These are phyloP conservation scores for Aquilaria sinensis DNA, from an alignment of 345 rosid species.

Conservation along the genomic window DNA sequence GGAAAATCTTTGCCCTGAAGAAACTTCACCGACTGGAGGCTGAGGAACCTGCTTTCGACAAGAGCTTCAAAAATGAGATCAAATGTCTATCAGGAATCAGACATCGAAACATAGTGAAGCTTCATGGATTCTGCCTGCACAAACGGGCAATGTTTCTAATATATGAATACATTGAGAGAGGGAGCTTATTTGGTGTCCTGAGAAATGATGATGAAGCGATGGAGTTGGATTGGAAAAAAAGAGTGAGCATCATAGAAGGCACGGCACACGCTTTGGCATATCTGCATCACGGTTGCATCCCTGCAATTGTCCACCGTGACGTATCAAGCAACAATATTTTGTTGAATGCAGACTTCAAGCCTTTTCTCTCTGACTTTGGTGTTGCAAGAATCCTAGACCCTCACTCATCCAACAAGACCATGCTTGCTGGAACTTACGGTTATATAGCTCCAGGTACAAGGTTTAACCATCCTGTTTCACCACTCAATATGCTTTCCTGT, in stretches of 20 bases:
- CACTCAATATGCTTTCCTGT: too few relatives aligned
- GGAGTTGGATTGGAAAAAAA: slow-evolving; percentile 6
- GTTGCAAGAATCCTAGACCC: slow-evolving; percentile 9
- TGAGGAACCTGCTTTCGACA: slow-evolving; percentile 3
- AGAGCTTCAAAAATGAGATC: slow-evolving; percentile 5
- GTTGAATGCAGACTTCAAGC: slow-evolving; percentile 8
- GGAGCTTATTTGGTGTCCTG: not conserved
- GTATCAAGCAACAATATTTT: slow-evolving; percentile 12
- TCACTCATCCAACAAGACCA: slow-evolving; percentile 10
- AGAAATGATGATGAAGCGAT: slow-evolving; percentile 1
- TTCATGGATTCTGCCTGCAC: slow-evolving; percentile 4
- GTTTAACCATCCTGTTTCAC: not conserved
- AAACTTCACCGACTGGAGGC: slow-evolving; percentile 10
- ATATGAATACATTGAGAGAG: not conserved
- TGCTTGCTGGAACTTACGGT: slow-evolving; percentile 6
- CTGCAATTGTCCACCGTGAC: slow-evolving; percentile 4
- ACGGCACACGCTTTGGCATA: not conserved
- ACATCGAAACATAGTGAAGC: slow-evolving; percentile 7
- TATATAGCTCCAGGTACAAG: slow-evolving; percentile 9
- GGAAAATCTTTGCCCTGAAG: slow-evolving; percentile 5
- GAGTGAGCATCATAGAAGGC: not conserved
- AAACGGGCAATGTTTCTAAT: not conserved
- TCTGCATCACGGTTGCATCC: not conserved
- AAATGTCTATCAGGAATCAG: slow-evolving; percentile 1
- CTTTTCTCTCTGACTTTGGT: slow-evolving; percentile 12